Evolutionary conservation across 2,329 filamentous ascomycete genomes (phyloP).

Genomic region (Laburnicola sp.): DNA sequence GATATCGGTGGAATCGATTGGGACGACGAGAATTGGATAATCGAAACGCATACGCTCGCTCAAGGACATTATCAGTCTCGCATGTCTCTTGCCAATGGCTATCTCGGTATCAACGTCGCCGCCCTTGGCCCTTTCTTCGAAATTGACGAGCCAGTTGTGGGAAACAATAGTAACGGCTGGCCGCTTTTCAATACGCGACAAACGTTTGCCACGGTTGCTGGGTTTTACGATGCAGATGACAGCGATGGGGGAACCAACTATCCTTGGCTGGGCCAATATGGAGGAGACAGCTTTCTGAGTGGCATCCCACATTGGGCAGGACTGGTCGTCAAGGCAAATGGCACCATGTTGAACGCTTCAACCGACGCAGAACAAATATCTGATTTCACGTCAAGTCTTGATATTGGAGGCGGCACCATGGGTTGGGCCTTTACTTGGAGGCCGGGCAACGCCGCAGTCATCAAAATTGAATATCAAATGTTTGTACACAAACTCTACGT

Average conservation of each 20-base stretch:
- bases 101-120: slow-evolving; percentile 65
- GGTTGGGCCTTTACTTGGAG: slow-evolving; percentile 70
- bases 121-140: slow-evolving; percentile 67
- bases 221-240: slow-evolving; percentile 66
- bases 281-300: slow-evolving; percentile 69
- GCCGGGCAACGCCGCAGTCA: slow-evolving; percentile 53
- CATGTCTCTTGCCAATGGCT: slow-evolving; percentile 59
- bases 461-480: slow-evolving; percentile 66
- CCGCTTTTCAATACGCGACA: slow-evolving; percentile 66
- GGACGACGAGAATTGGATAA: slow-evolving; percentile 61
- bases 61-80: slow-evolving; percentile 64
- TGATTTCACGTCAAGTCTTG: slow-evolving; percentile 63
- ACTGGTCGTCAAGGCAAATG: slow-evolving; percentile 60
- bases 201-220: slow-evolving; percentile 68
- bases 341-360: slow-evolving; percentile 61
- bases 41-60: slow-evolving; percentile 58
- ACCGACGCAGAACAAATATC: slow-evolving; percentile 62
- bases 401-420: slow-evolving; percentile 65
- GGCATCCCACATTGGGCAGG: slow-evolving; percentile 72
- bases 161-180: slow-evolving; percentile 66
- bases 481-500: slow-evolving; percentile 66
- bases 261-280: slow-evolving; percentile 69
- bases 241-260: slow-evolving; percentile 66
- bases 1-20: slow-evolving; percentile 54
- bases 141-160: slow-evolving; percentile 54